These are phyloP conservation scores for Plasmodium billcollinsi DNA, from an alignment of 169 alveolate genomes.

Conservation along the genomic window DNA sequence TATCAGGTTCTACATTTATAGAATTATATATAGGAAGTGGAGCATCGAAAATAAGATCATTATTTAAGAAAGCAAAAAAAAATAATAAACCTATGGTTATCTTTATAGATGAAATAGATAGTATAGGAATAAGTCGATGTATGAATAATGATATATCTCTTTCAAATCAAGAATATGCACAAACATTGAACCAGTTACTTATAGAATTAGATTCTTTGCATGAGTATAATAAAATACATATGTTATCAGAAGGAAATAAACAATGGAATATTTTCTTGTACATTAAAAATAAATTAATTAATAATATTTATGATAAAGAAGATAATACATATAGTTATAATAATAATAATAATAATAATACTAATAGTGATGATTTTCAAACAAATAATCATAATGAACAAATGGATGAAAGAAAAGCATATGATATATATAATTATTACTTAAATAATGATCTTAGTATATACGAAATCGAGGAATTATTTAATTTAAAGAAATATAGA, in stretches of 20 bases:
- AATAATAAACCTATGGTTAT: slow-evolving; percentile 26
- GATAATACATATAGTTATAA: background rate
- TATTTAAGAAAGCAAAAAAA: slow-evolving; percentile 55
- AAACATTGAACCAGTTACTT: slow-evolving; percentile 60
- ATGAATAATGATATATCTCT: background rate
- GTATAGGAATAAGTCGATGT: slow-evolving; percentile 42
- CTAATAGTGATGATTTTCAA: background rate
- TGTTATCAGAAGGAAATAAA: background rate
- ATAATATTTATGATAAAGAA: background rate
- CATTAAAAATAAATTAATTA: background rate
- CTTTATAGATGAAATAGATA: slow-evolving; percentile 71
- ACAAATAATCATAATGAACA: background rate
- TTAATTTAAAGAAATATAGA: slow-evolving; percentile 39
- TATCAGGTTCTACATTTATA: slow-evolving; percentile 62
- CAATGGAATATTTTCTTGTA: background rate
- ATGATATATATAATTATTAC: slow-evolving; percentile 60
- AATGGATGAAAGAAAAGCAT: slow-evolving; percentile 17
- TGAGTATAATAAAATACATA: slow-evolving; percentile 42
- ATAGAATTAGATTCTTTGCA: slow-evolving; percentile 66
- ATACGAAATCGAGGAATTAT: slow-evolving; percentile 42
- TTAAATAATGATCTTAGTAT: slow-evolving; percentile 33
- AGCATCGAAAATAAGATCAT: slow-evolving; percentile 48
- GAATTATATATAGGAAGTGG: slow-evolving; percentile 75
- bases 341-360: background rate
- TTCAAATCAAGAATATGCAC: slow-evolving; percentile 61